Conservation (phyloP, 2,329 filamentous ascomycete genomes). For the Alternaria tenuissima region DNA sequence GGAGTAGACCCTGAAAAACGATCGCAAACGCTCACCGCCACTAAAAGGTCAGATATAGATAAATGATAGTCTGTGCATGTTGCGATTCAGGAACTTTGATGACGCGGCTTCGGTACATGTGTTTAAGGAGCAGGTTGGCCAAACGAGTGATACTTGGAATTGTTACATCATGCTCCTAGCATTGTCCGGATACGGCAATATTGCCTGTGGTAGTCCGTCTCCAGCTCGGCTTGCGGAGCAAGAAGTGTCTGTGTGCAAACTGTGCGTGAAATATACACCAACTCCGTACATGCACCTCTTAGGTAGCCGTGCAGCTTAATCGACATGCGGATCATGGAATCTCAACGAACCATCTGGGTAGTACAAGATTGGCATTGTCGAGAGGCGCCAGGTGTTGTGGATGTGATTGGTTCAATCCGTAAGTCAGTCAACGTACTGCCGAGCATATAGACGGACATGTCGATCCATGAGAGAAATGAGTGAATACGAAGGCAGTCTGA, state of each 20-base stretch:
- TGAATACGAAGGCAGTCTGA: background rate
- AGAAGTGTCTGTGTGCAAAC: too few species aligned
- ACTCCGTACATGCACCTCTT: too few species aligned
- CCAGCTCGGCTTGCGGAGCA: background rate
- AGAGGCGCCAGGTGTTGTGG: background rate
- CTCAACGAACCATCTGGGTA: background rate
- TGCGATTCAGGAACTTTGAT: background rate
- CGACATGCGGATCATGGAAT: background rate
- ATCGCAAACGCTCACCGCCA: background rate
- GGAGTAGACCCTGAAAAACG: background rate
- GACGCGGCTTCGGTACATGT: background rate
- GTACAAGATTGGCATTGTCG: background rate
- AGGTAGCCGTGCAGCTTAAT: background rate
- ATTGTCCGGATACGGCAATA: background rate
- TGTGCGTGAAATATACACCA: too few species aligned
- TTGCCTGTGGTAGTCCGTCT: background rate
- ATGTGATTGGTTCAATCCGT: background rate
- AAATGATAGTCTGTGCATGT: background rate
- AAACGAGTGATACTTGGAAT: background rate
- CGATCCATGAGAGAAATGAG: background rate
- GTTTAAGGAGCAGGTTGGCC: background rate
- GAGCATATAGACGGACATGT: background rate
- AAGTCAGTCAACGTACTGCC: background rate
- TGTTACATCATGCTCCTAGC: background rate
- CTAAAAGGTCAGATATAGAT: background rate